These are phyloP conservation scores for Daldinia vernicosa DNA, from an alignment of 495 filamentous ascomycete genomes.

Conservation along the genomic window DNA sequence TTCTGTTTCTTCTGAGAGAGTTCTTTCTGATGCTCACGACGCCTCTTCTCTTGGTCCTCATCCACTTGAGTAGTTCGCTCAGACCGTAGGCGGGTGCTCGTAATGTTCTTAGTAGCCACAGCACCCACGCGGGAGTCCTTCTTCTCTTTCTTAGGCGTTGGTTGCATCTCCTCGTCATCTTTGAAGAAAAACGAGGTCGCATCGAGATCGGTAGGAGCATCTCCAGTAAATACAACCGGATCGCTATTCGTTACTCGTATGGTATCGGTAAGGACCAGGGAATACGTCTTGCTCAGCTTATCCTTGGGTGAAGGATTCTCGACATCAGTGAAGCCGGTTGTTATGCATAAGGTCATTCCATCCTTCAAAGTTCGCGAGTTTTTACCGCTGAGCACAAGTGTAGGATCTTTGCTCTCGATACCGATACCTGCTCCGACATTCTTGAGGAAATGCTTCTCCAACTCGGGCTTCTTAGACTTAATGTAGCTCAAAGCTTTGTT, in stretches of 20 bases:
- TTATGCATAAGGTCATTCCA: slow-evolving; percentile 94
- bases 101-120: slow-evolving; percentile 89
- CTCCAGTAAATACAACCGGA: slow-evolving; percentile 88
- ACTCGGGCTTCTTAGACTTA: slow-evolving; percentile 87
- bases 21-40: slow-evolving; percentile 92
- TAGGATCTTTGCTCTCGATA: slow-evolving; percentile 86
- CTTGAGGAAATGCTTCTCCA: slow-evolving; percentile 92
- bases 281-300: slow-evolving; percentile 86
- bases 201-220: slow-evolving; percentile 88
- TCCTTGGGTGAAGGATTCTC: slow-evolving; percentile 83
- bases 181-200: slow-evolving; percentile 98
- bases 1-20: slow-evolving; percentile 87
- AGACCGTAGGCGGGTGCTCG: slow-evolving; percentile 90
- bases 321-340: slow-evolving; percentile 86
- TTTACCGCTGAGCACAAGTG: slow-evolving; percentile 83
- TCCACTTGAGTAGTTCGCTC: slow-evolving; percentile 86
- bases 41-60: slow-evolving; percentile 86
- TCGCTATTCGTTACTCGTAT: slow-evolving; percentile 83
- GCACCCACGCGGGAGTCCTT: slow-evolving; percentile 82
- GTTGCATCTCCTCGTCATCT: slow-evolving; percentile 78
- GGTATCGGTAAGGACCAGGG: slow-evolving; percentile 89
- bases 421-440: slow-evolving; percentile 90
- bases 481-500: slow-evolving; percentile 81
- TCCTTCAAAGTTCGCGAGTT: slow-evolving; percentile 84
- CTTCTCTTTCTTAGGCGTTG: slow-evolving; percentile 78